Evolutionary conservation across 148 eudicot species (phyloP).

Genomic region (Fagopyrum homotropicum): DNA sequence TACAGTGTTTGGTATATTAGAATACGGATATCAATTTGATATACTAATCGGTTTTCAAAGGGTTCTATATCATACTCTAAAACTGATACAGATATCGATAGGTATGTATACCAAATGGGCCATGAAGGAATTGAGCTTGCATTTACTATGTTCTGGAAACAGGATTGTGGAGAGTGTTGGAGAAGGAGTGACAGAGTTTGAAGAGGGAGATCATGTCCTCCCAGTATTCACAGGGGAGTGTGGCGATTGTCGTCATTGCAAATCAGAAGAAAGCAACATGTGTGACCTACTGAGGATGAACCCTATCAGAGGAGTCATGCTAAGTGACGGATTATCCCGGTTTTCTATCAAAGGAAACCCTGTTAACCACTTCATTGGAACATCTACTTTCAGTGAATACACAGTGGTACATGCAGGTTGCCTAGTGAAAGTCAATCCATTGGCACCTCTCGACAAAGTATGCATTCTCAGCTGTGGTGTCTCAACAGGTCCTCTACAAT

Average conservation of each 20-base stretch:
- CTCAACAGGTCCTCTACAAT: slow-evolving; percentile 7
- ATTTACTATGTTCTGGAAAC: slow-evolving; percentile 1
- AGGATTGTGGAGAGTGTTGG: slow-evolving; percentile 12
- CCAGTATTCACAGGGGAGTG: slow-evolving; percentile 11
- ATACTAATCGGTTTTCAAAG: no score
- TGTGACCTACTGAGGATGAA: slow-evolving; percentile 6
- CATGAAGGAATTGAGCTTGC: neutral
- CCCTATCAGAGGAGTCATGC: slow-evolving; percentile 7
- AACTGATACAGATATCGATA: no score
- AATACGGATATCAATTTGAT: no score
- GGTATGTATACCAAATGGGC: no score
- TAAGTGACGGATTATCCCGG: slow-evolving; percentile 1
- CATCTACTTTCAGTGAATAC: slow-evolving; percentile 8
- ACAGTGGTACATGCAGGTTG: slow-evolving; percentile 8
- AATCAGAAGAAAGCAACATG: slow-evolving; percentile 11
- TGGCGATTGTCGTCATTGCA: slow-evolving; percentile 6
- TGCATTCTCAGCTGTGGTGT: slow-evolving; percentile 12
- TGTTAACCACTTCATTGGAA: slow-evolving; percentile 7
- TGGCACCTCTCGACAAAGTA: neutral
- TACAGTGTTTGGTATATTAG: no score
- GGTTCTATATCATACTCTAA: no score
- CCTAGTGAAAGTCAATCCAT: slow-evolving; percentile 7
- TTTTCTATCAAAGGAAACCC: slow-evolving; percentile 2
- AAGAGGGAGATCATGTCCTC: slow-evolving; percentile 5
- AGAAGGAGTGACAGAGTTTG: slow-evolving; percentile 7